phyloP scores from a whole-genome alignment of 2,329 filamentous ascomycete genomes.

The Biscogniauxia mediterranea region DNA sequence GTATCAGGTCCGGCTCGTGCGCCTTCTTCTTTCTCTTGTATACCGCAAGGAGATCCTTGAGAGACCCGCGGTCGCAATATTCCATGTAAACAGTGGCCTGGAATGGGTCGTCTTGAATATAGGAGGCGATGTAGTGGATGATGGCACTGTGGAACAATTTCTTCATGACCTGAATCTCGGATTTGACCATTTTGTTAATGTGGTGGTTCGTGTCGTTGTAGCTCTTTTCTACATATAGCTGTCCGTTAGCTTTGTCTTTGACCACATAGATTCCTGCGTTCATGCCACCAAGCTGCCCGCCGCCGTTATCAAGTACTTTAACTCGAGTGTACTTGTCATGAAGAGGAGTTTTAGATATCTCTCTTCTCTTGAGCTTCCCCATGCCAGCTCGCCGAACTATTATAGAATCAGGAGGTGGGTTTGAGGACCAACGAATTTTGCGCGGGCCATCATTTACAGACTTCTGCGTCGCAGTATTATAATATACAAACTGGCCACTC shows the following conservation, averaged over 20 bases:
- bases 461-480: constrained; percentile 3
- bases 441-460: constrained; percentile 3
- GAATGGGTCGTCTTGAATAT: constrained; percentile 5
- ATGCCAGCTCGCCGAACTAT: not conserved
- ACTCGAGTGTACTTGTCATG: constrained; percentile 5
- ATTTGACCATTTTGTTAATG: constrained; percentile 1
- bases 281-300: constrained; percentile 5
- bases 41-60: constrained; percentile 6
- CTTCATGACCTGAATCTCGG: constrained; percentile 10
- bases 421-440: not conserved
- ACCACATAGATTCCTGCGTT: constrained; percentile 9
- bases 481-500: constrained; percentile 2
- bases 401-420: constrained; percentile 3
- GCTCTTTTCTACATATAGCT: constrained; percentile 9
- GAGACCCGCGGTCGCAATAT: constrained; percentile 7
- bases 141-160: constrained; percentile 4
- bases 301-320: constrained; percentile 2
- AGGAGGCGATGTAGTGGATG: constrained; percentile 9
- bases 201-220: not conserved
- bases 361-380: constrained; percentile 1
- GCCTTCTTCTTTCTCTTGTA: constrained; percentile 9
- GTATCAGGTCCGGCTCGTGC: constrained; percentile 3
- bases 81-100: constrained; percentile 13
- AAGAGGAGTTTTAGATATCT: constrained; percentile 3
- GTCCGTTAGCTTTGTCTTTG: not conserved